A percentile compares a stretch with the other conserved stretches of the same genome.
Evolutionary conservation across 129 eudicot species (phyloP).

Genomic region (Glebionis coronaria): DNA sequence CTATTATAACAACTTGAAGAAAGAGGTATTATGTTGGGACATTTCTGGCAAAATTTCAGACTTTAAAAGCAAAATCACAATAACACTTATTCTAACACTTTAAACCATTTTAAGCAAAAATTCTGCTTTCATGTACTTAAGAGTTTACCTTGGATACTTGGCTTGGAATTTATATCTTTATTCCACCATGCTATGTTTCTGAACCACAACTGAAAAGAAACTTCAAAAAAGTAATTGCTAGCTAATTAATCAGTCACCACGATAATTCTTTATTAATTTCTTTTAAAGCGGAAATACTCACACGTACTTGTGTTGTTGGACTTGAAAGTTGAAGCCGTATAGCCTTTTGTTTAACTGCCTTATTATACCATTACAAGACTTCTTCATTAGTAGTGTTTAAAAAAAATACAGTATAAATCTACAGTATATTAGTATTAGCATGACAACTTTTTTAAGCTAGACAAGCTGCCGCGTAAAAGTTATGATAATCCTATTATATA

Average conservation of each 20-base stretch:
- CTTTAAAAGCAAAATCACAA: conserved; percentile 53
- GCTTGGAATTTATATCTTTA: conserved; percentile 62
- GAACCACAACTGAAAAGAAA: conserved; percentile 35
- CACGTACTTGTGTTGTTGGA: too few relatives aligned
- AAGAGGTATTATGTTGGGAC: conserved; percentile 40
- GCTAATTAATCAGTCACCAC: conserved; percentile 2
- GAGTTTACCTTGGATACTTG: conserved; percentile 50
- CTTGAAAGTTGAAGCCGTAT: too few relatives aligned
- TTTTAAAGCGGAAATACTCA: too few relatives aligned
- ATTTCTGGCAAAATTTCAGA: conserved; percentile 50
- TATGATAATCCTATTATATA: conserved; percentile 16
- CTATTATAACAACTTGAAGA: conserved; percentile 21
- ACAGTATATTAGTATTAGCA: conserved; percentile 11
- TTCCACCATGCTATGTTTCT: conserved; percentile 38
- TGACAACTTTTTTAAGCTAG: conserved; percentile 17
- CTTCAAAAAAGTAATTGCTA: conserved; percentile 17
- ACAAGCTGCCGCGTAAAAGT: conserved; percentile 12
- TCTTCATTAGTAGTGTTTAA: too few relatives aligned
- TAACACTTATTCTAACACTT: conserved; percentile 77
- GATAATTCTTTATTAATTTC: too few relatives aligned
- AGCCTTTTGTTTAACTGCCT: too few relatives aligned
- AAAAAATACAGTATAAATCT: too few relatives aligned
- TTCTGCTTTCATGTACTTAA: conserved; percentile 49
- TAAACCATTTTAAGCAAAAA: conserved; percentile 56
- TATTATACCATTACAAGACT: too few relatives aligned